Base-by-base conservation (phyloP, 2,329 filamentous ascomycete species). In the Metarhizium guizhouense region DNA sequence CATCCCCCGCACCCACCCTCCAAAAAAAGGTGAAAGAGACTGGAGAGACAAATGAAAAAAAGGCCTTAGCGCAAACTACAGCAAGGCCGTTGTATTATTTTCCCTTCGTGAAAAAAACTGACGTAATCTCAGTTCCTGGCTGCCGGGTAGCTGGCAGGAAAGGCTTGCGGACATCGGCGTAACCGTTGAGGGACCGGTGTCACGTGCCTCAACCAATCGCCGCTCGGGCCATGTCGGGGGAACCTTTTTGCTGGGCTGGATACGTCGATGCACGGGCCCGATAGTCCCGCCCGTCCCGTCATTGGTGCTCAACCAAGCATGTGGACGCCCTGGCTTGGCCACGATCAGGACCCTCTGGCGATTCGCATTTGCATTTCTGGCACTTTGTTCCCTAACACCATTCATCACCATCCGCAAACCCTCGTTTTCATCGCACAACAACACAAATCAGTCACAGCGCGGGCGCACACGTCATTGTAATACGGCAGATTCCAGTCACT, bases 241-340 rank as follows among this genome's bases (percentile, higher is more conserved):
- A 45, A 13, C 8, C 42, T 29, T n/a, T 30, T 29, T 32, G 36
- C 38, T 10, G 32, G 18, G n/a, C 51, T 25, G 16, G 6, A 6
- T 43, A 10, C 14, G 10, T 43, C 40, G 6, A 16, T 29, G 29
- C 47, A 36, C 29, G n/a, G 29, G 29, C 2, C 47, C 48, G 51
- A 53, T 16, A 43, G 13, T 53, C 38, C 50, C 43, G 49, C 43
- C 30, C 48, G 42, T 52, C 49, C 54, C 43, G 50, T 30, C 45
- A 56, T 56, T 56, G 54, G 54, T 56, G 51, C n/a, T 45, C 51
- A 38, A 18, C n/a, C 29, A 16, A 34, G 45, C 45, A 52, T 55
- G 54, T 55, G 54, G 49, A 53, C 50, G 6, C 34, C 29, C 18
- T 29, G 25, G 8, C 25, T 29, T 53, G 36, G 25, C 25, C 20